Percentiles rank a stretch among this genome's conserved stretches.
Evolutionary conservation across 208 protist species (phyloP).

Genomic region (Sergeia podlipaevii): DNA sequence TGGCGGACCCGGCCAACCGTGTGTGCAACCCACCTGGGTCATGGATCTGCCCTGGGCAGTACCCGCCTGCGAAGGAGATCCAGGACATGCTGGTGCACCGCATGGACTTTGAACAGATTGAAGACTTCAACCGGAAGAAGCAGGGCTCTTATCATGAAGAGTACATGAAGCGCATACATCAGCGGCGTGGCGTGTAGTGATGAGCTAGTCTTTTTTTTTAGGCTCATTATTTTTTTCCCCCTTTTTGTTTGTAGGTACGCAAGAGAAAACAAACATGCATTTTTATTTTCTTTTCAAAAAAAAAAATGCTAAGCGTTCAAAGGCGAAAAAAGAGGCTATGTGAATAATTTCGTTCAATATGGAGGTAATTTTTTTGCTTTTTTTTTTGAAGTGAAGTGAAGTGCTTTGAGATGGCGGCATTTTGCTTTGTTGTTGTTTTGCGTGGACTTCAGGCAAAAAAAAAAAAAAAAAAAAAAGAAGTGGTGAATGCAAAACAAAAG

Average conservation of each 20-base stretch:
- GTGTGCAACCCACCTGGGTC: constrained; percentile 49
- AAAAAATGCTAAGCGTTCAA: no score
- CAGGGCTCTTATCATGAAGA: constrained; percentile 36
- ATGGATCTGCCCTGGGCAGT: constrained; percentile 70
- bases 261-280: no score
- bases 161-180: constrained; percentile 29
- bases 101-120: constrained; percentile 40
- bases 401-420: not conserved
- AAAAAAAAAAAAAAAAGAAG: constrained; percentile 8
- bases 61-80: constrained; percentile 67
- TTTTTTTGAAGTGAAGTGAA: no score
- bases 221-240: no score
- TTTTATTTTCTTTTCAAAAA: no score
- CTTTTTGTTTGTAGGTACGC: no score
- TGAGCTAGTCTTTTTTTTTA: no score
- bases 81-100: constrained; percentile 60
- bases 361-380: no score
- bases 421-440: not conserved
- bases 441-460: not conserved
- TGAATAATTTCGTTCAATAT: no score
- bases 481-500: no score
- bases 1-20: constrained; percentile 13
- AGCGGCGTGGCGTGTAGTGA: no score
- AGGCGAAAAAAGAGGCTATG: no score
- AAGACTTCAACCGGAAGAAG: constrained; percentile 43